A percentile compares a stretch with the other conserved stretches of the same genome.
Conservation (phyloP, 108 stramenopile species). For the Halocafeteria seosinensis region DNA sequence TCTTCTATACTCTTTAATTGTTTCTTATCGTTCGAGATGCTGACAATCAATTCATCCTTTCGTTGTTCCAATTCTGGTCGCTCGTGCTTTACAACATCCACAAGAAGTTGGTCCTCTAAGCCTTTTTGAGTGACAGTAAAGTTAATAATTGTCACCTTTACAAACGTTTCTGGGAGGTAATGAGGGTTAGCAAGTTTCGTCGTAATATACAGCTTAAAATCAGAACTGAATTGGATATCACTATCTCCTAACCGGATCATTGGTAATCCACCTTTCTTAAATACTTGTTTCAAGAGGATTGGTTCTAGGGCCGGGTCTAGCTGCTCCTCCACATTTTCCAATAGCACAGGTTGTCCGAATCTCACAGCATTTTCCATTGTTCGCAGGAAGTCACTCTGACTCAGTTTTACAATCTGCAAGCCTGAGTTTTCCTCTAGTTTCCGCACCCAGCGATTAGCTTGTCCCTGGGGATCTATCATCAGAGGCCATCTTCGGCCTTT, state of each 20-base stretch:
- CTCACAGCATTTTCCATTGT: constrained; percentile 24
- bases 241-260: constrained; percentile 18
- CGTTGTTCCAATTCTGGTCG: constrained; percentile 20
- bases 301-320: constrained; percentile 31
- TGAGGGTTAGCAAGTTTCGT: constrained; percentile 32
- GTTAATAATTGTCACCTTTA: constrained; percentile 42
- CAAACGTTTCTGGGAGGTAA: constrained; percentile 29
- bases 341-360: constrained; percentile 22
- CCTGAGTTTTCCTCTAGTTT: constrained; percentile 10
- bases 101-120: constrained; percentile 40
- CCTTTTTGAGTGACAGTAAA: constrained; percentile 38
- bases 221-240: constrained; percentile 29
- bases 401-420: constrained; percentile 21
- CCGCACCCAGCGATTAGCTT: constrained; percentile 26
- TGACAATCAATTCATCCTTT: constrained; percentile 20
- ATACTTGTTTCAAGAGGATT: constrained; percentile 28
- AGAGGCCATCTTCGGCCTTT: constrained; percentile 25
- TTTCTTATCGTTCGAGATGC: constrained; percentile 30
- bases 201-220: constrained; percentile 24
- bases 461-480: constrained; percentile 31
- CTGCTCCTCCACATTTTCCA: constrained; percentile 26
- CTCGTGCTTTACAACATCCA: constrained; percentile 32
- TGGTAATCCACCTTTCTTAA: constrained; percentile 18
- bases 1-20: constrained; percentile 26
- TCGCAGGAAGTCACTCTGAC: constrained; percentile 20